Evolutionary conservation across 345 rosid genomes (phyloP).

Genomic region (Camelina neglecta): DNA sequence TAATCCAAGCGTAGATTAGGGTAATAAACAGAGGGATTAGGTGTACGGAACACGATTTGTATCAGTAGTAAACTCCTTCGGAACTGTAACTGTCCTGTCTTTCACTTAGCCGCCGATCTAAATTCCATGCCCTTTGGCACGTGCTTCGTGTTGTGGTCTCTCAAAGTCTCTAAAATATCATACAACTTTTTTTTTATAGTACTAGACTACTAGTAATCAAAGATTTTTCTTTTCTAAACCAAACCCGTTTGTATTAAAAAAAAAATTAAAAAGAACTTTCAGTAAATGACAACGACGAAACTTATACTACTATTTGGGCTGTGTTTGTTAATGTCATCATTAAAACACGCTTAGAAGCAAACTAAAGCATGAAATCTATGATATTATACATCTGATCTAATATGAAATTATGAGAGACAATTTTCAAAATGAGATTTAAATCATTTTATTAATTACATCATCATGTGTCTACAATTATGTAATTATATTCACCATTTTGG

Average conservation of each 20-base stretch:
- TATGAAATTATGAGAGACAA: conserved; percentile 16
- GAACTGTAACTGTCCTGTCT: conserved; percentile 35
- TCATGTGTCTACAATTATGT: too few species aligned
- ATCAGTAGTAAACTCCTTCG: conserved; percentile 24
- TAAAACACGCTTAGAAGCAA: conserved; percentile 94
- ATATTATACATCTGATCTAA: background rate
- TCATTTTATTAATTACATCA: background rate
- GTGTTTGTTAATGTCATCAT: conserved; percentile 51
- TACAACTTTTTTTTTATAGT: background rate
- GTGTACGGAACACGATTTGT: conserved; percentile 2
- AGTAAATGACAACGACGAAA: background rate
- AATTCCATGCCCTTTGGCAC: conserved; percentile 26
- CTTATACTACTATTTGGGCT: background rate
- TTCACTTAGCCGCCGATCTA: conserved; percentile 34
- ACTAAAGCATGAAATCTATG: conserved; percentile 43
- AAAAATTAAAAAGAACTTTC: background rate
- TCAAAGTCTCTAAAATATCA: background rate
- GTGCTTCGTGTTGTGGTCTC: conserved; percentile 4
- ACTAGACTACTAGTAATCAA: too few species aligned
- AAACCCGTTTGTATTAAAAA: background rate
- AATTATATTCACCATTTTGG: background rate
- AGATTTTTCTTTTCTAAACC: background rate
- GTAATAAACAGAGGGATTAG: conserved; percentile 1
- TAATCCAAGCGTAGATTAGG: conserved; percentile 4
- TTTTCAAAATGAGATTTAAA: background rate